A percentile compares a stretch with the other conserved stretches of the same genome.
These are phyloP conservation scores for Tuber umbilicatum DNA, from an alignment of 495 filamentous ascomycete species.

Conservation along the genomic window DNA sequence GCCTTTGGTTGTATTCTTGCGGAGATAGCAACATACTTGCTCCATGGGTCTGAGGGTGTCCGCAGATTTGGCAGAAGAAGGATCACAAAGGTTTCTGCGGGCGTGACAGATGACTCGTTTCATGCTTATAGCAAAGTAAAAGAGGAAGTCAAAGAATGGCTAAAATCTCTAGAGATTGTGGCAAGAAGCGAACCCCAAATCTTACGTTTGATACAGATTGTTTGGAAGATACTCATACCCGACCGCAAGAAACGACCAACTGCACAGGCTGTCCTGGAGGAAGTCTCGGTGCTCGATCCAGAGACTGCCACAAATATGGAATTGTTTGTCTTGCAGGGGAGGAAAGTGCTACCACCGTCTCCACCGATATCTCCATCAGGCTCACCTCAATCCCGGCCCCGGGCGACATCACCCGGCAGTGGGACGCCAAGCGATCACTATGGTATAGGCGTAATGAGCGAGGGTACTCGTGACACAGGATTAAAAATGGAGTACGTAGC, in stretches of 20 bases:
- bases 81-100: neutral
- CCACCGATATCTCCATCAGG: neutral
- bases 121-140: neutral
- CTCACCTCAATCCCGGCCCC: neutral
- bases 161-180: neutral
- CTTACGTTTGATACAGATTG: neutral
- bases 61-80: constrained; percentile 10
- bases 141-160: constrained; percentile 6
- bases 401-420: neutral
- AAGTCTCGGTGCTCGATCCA: neutral
- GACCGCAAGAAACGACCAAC: neutral
- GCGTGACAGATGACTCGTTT: neutral
- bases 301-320: neutral
- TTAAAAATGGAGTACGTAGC: neutral
- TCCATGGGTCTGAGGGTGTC: neutral
- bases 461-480: neutral
- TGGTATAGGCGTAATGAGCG: neutral
- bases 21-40: constrained; percentile 28
- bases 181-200: neutral
- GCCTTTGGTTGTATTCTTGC: constrained; percentile 38
- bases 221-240: neutral
- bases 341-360: neutral
- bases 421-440: neutral
- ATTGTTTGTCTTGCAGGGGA: neutral
- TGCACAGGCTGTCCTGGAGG: neutral